Conservation (phyloP, 768 basidiomycete genomes). For the Naganishia randhawae region DNA sequence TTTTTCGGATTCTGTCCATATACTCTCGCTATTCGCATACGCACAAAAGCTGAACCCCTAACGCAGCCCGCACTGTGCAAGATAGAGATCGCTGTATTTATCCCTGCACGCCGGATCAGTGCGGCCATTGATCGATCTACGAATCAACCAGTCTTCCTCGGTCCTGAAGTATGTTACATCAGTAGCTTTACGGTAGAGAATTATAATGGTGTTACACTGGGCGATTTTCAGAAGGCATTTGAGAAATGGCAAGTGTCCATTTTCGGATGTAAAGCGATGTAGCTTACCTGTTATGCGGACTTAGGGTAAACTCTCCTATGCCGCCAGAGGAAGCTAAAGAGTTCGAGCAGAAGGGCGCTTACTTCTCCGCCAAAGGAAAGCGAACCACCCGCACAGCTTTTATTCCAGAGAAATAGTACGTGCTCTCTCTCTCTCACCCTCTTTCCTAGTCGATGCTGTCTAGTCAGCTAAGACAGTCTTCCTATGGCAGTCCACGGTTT, state of each 20-base stretch:
- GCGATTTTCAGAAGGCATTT: conserved; percentile 27
- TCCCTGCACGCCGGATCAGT: conserved; percentile 12
- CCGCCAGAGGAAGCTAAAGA: conserved; percentile 20
- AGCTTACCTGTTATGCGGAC: background rate
- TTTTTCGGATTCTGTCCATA: conserved; percentile 26
- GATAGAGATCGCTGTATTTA: conserved; percentile 23
- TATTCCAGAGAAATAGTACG: conserved; percentile 10
- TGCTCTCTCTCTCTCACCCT: too few species aligned
- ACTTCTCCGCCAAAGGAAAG: conserved; percentile 12
- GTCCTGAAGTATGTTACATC: conserved; percentile 18
- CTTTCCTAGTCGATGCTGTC: background rate
- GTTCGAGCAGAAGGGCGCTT: conserved; percentile 16
- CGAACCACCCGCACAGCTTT: conserved; percentile 5
- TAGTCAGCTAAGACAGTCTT: background rate
- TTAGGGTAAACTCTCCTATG: conserved; percentile 20
- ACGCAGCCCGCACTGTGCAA: conserved; percentile 18
- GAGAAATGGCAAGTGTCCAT: conserved; percentile 23
- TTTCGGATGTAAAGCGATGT: background rate
- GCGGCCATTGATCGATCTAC: conserved; percentile 9
- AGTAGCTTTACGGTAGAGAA: conserved; percentile 25
- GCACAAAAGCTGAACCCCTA: conserved; percentile 23
- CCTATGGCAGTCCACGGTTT: background rate
- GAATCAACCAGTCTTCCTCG: conserved; percentile 20
- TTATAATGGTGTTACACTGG: conserved; percentile 25
- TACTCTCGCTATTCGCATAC: conserved; percentile 23